These are phyloP conservation scores for Filobasidium uniguttulatum DNA, from an alignment of 1,284 basidiomycete genomes.

Conservation along the genomic window DNA sequence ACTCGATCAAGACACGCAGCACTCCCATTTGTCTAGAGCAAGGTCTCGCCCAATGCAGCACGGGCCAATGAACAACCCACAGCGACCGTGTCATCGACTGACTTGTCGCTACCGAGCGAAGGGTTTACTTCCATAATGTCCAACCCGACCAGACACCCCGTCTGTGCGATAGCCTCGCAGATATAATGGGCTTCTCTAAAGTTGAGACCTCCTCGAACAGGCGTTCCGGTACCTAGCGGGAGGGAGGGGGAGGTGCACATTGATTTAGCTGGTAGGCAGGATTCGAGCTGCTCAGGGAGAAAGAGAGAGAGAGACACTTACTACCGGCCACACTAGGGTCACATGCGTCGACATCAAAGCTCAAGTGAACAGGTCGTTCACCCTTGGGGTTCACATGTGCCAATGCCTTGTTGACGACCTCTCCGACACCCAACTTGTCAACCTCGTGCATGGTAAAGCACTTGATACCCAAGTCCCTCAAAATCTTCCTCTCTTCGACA, in stretches of 20 bases:
- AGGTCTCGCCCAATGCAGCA: slow-evolving; percentile 64
- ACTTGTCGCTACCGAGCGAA: slow-evolving; percentile 55
- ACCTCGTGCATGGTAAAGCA: slow-evolving; percentile 98
- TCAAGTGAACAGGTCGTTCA: slow-evolving; percentile 78
- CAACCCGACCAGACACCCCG: slow-evolving; percentile 76
- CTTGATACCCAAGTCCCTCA: slow-evolving; percentile 77
- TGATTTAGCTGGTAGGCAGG: too few species aligned
- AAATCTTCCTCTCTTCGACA: slow-evolving; percentile 71
- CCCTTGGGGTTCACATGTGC: slow-evolving; percentile 80
- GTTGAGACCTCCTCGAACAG: slow-evolving; percentile 84
- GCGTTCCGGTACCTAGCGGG: slow-evolving; percentile 32
- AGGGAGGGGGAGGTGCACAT: not conserved
- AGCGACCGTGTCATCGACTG: slow-evolving; percentile 75
- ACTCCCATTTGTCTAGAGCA: slow-evolving; percentile 28
- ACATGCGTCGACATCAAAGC: slow-evolving; percentile 90
- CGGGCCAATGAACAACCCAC: slow-evolving; percentile 87
- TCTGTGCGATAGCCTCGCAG: slow-evolving; percentile 86
- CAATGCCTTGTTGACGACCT: slow-evolving; percentile 88
- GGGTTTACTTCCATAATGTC: slow-evolving; percentile 93
- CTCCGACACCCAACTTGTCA: slow-evolving; percentile 90
- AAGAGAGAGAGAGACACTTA: slow-evolving; percentile 15
- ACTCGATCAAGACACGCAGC: too few species aligned
- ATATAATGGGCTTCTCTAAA: slow-evolving; percentile 95
- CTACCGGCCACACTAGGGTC: slow-evolving; percentile 90
- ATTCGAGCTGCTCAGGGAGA: slow-evolving; percentile 3